Percentiles rank a stretch among this genome's conserved stretches.
These are phyloP conservation scores for Draba incana DNA, from an alignment of 345 rosid species.

Conservation along the genomic window DNA sequence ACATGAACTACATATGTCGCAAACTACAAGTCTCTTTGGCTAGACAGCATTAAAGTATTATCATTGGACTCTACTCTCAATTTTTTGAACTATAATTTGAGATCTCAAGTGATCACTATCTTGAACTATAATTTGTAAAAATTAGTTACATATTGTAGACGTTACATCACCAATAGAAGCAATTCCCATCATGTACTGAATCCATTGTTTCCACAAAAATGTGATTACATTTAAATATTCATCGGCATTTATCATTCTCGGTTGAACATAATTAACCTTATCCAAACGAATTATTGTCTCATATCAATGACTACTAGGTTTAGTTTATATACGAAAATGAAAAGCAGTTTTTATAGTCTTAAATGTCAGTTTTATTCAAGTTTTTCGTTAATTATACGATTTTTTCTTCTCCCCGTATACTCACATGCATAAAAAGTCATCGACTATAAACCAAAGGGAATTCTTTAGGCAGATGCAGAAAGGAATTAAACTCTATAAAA, in stretches of 20 bases:
- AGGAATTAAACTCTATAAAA: neutral
- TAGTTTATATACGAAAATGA: neutral
- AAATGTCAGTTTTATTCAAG: slow-evolving; percentile 6
- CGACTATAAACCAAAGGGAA: neutral
- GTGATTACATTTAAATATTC: slow-evolving; percentile 25
- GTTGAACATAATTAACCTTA: slow-evolving; percentile 11
- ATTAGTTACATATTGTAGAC: slow-evolving; percentile 1
- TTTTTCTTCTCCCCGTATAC: neutral
- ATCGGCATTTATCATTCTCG: slow-evolving; percentile 29
- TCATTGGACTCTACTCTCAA: slow-evolving; percentile 20
- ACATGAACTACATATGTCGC: slow-evolving; percentile 20
- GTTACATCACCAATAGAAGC: slow-evolving; percentile 27
- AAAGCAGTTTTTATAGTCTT: neutral
- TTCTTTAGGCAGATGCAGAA: slow-evolving; percentile 3
- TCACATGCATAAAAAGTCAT: neutral
- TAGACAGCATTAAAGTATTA: slow-evolving; percentile 33
- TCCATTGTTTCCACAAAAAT: slow-evolving; percentile 27
- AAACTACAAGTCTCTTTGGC: slow-evolving; percentile 8
- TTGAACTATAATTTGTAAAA: neutral
- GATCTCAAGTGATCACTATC: neutral
- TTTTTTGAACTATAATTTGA: too few species aligned
- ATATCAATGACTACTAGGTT: slow-evolving; percentile 15
- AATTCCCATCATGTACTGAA: slow-evolving; percentile 7
- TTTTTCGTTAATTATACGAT: neutral
- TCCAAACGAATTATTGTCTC: slow-evolving; percentile 23